Conservation (phyloP, 257 asterid species). For the Scutellaria galericulata region DNA sequence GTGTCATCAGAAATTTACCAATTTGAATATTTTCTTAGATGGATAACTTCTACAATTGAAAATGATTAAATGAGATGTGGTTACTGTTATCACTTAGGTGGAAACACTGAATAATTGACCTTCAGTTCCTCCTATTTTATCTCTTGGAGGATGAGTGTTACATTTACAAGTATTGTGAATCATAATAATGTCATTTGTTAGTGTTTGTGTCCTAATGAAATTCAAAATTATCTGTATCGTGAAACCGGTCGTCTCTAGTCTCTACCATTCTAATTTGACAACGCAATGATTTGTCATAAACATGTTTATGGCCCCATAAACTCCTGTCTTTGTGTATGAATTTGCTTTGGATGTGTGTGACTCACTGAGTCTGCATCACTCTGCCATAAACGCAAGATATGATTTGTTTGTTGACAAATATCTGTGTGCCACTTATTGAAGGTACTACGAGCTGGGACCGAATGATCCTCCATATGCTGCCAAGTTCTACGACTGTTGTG, state of each 20-base stretch:
- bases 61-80: conserved; percentile 16
- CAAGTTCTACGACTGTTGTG: conserved; percentile 92
- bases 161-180: conserved; percentile 6
- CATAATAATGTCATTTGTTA: conserved; percentile 1
- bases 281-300: neutral
- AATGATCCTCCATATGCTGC: conserved; percentile 96
- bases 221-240: neutral
- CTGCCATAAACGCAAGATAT: neutral
- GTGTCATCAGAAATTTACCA: neutral
- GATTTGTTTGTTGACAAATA: neutral
- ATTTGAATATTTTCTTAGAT: no score
- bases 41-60: neutral
- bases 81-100: neutral
- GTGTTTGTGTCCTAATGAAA: neutral
- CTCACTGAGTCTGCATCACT: neutral
- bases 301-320: no score
- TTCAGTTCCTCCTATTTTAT: conserved; percentile 1
- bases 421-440: conserved; percentile 33
- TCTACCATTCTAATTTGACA: conserved; percentile 4
- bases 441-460: conserved; percentile 87
- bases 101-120: conserved; percentile 1
- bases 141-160: conserved; percentile 21
- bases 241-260: conserved; percentile 6
- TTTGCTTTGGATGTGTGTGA: no score
- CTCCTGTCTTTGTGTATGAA: no score